Evolutionary conservation across 2,329 filamentous ascomycete species (phyloP).

Genomic region (Colletotrichum kahawae): DNA sequence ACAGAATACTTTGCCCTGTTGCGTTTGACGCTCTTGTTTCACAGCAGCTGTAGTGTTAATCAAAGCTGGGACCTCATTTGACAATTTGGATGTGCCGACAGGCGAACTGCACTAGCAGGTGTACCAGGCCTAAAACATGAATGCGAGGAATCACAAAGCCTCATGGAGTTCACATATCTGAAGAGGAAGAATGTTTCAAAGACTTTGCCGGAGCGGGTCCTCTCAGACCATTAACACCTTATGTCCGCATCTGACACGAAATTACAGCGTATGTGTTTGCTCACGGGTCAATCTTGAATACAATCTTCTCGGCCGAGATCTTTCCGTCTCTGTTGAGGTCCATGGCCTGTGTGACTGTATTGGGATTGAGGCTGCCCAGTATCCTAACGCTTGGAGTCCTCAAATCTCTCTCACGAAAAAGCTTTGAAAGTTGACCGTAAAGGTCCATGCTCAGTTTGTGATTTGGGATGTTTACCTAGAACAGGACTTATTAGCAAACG

Average conservation of each 20-base stretch:
- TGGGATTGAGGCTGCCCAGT: not conserved
- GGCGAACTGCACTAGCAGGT: not conserved
- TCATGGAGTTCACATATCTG: not conserved
- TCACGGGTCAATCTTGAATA: not conserved
- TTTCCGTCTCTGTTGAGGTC: not conserved
- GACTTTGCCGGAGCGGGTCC: no score
- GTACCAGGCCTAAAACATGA: not conserved
- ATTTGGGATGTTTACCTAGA: not conserved
- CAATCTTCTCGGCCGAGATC: not conserved
- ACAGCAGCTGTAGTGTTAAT: not conserved
- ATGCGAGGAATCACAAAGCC: not conserved
- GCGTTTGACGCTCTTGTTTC: not conserved
- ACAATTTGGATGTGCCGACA: not conserved
- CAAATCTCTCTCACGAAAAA: not conserved
- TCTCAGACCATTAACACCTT: no score
- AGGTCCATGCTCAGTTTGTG: not conserved
- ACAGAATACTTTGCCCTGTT: fast-evolving
- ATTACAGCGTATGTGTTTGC: not conserved
- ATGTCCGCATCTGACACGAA: fast-evolving
- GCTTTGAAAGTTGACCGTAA: not conserved
- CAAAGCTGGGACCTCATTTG: not conserved
- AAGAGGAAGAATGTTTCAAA: not conserved
- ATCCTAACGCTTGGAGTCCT: not conserved
- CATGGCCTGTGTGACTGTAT: not conserved
- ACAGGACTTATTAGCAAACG: not conserved